These are phyloP conservation scores for Neurospora sp. DNA, from an alignment of 2,329 filamentous ascomycete species.

Conservation along the genomic window DNA sequence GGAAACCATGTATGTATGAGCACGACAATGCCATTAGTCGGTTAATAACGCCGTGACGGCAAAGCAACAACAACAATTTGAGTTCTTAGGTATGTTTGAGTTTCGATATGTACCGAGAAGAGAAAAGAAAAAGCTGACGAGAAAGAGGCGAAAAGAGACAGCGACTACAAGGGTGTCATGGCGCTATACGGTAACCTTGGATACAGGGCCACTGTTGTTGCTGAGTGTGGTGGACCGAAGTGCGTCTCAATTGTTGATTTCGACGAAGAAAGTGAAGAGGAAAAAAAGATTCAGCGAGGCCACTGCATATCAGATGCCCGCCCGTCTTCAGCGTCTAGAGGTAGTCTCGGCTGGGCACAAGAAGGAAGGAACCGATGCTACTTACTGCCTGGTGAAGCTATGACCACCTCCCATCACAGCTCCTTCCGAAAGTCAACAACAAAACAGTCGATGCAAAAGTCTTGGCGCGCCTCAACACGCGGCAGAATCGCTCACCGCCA, in stretches of 20 bases:
- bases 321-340: no score
- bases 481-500: conserved; percentile 19
- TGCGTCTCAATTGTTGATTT: no score
- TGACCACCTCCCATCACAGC: conserved; percentile 9
- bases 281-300: no score
- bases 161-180: not conserved
- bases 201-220: not conserved
- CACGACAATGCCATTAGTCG: not conserved
- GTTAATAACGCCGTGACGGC: not conserved
- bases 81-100: no score
- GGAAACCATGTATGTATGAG: not conserved
- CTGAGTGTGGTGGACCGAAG: no score
- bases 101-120: not conserved
- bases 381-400: conserved; percentile 10
- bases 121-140: not conserved
- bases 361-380: not conserved
- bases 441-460: not conserved
- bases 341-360: no score
- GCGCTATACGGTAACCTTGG: not conserved
- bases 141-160: conserved; percentile 1
- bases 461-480: not conserved
- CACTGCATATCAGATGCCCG: no score
- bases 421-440: not conserved
- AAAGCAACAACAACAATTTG: not conserved
- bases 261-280: no score